phyloP scores from a whole-genome alignment of 441 rosid genomes.

The Sinapis alba region DNA sequence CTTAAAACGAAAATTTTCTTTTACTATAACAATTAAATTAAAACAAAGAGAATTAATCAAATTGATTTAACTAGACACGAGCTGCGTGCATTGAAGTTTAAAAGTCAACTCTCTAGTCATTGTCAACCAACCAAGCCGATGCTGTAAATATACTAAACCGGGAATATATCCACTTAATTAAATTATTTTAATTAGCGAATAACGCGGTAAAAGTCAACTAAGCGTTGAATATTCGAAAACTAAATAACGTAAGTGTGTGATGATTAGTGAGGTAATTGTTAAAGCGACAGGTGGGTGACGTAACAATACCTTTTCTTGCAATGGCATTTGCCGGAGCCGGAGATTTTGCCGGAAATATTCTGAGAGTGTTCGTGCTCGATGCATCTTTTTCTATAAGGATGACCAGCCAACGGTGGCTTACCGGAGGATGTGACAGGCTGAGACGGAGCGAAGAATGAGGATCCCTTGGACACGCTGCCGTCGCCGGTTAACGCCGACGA shows the following conservation, averaged over 20 bases:
- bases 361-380: conserved; percentile 73
- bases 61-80: too few relatives aligned
- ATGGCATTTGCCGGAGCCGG: conserved; percentile 82
- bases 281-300: conserved; percentile 9
- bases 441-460: conserved; percentile 55
- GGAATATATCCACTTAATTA: neutral
- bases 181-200: neutral
- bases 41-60: too few relatives aligned
- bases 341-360: conserved; percentile 56
- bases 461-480: conserved; percentile 86
- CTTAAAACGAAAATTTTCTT: too few relatives aligned
- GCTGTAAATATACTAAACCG: conserved; percentile 24
- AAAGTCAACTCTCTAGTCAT: conserved; percentile 1
- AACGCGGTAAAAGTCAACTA: conserved; percentile 24
- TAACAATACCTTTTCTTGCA: conserved; percentile 82
- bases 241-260: conserved; percentile 14
- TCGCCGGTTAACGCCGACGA: conserved; percentile 89
- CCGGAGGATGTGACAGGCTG: conserved; percentile 59
- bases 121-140: neutral
- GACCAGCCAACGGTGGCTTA: conserved; percentile 72
- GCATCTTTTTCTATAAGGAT: conserved; percentile 67
- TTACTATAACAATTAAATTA: too few relatives aligned
- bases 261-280: too few relatives aligned
- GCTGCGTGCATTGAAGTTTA: neutral
- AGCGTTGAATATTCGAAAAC: neutral